Percentiles rank a stretch among this genome's conserved stretches.
phyloP scores from a whole-genome alignment of 2,329 filamentous ascomycete genomes.

The Phaeosphaeria sp. region DNA sequence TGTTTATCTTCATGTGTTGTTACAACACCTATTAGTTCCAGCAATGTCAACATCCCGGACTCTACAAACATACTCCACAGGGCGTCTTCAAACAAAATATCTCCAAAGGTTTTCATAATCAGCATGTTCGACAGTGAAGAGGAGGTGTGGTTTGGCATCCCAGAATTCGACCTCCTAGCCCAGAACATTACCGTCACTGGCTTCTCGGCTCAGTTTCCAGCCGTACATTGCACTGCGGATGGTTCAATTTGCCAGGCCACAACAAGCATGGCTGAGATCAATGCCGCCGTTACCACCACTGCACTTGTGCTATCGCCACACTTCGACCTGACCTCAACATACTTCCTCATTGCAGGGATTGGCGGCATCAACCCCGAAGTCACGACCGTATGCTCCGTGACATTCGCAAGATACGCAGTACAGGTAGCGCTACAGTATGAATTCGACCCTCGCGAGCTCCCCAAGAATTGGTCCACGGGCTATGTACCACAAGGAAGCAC shows the following conservation, averaged over 20 bases:
- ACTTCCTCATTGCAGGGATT: not conserved
- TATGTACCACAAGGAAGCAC: not conserved
- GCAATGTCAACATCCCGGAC: not conserved
- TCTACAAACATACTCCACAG: not conserved
- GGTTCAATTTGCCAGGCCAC: not conserved
- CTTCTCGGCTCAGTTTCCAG: not conserved
- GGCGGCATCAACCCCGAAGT: constrained; percentile 1
- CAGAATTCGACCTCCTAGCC: not conserved
- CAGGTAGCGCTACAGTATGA: not conserved
- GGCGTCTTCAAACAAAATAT: not conserved
- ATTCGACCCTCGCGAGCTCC: not conserved
- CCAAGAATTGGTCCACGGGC: not conserved
- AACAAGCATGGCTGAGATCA: not conserved
- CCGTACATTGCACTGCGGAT: not conserved
- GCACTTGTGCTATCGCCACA: not conserved
- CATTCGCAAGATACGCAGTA: not conserved
- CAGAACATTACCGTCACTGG: not conserved
- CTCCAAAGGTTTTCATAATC: not conserved
- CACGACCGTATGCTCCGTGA: not conserved
- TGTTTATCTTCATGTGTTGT: not conserved
- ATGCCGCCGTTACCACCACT: not conserved
- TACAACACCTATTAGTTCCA: not conserved
- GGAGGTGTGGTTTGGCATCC: not conserved
- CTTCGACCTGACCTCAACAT: not conserved
- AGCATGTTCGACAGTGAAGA: not conserved